Base-by-base conservation (phyloP, 78 protist species). In the Thecamonas trahens region DNA sequence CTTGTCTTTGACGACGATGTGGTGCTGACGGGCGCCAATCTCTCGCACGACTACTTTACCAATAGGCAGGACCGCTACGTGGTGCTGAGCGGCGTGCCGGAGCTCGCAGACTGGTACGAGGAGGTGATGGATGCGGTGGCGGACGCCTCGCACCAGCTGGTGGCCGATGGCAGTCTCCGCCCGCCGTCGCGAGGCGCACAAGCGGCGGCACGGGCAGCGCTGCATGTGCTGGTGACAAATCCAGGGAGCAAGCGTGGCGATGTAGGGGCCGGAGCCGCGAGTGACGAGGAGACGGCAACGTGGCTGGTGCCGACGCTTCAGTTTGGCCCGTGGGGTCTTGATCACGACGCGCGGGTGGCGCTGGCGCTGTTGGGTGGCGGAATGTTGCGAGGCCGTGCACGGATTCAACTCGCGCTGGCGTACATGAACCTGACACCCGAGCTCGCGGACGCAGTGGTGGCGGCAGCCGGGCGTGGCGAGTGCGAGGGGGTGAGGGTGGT, bases 1-100 rank as follows among this genome's bases (percentile, higher is more conserved):
- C 0, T 2, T n/a, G 72, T 66, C 35, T 38, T 74, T 32, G 79
- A 74, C 37, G 67, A 74, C 47, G 64, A 44, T n/a, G 55, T 67
- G 15, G 17, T 74, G 32, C 22, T 74, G 22, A 34, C 66, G n/a
- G 62, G 74, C 32, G 67, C 66, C 11, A 73, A 73, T 45, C 32
- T 73, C 29, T 49, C 58, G 28, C 28, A 5, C 31, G 63, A 67
- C 47, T 73, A 73, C 61, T 45, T 68, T 7, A 38, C 50, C 14
- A 64, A 24, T 6, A 31, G 64, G 26, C 72, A 74, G 65, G 79
- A 74, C 57, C 62, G 79, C 26, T 40, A 26, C 57, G 5, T 70
- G 17, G 24, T 28, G 45, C 20, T 70, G 7, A 37, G 49, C 29
- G 44, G 5, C 8, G 35, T 0, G 44, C 47, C 65, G 47, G n/a